Evolutionary conservation across 208 protist genomes (phyloP), one percentile per base, ranked within the genome.

Genomic region (Leishmania aethiopica): DNA sequence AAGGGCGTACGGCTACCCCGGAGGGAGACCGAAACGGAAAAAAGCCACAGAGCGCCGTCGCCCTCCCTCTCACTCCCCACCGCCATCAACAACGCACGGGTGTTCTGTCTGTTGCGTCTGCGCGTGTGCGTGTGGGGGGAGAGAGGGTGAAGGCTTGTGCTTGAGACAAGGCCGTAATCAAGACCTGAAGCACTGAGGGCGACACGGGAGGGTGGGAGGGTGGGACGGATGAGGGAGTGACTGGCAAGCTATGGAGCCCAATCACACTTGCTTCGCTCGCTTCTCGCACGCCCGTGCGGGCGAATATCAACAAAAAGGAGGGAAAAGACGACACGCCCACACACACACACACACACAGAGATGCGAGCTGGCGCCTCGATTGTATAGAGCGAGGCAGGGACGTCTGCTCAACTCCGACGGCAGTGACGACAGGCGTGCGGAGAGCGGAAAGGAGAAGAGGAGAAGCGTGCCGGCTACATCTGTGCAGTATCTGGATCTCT

Each of bases 341-440:
- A 69, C 32, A 13, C 51, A 53, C 49, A 53, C 0, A 53, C 49
- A 53, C 10, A 51, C 49, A 55, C 51, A 17, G 15, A 55, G 15
- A 55, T 22, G 17, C 51, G 45, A 51, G 0, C 28, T 53, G 45
- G 17, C 11, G 28, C 37, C 69, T 74, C 69, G 69, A 74, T 53
- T 49, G 11, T 74, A 53, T 74, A 74, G 37, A 74, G 13, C 22
- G 42, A 74, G 69, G 69, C 69, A 32, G 45, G 35, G 69, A 55
- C 22, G 45, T 17, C 19, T 73, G 59, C 19, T 25, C 32, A 47
- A 74, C 49, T 11, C 28, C 6, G 37, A 75, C 11, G 42, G 5
- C n/a, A 53, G 10, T 15, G 25, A 40, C 28, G 42, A 51, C n/a
- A 37, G 51, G 22, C 22, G n/a, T 7, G 19, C 25, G 40, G 8